Conservation (phyloP, 169 alveolate species). For the Neospora caninum region DNA sequence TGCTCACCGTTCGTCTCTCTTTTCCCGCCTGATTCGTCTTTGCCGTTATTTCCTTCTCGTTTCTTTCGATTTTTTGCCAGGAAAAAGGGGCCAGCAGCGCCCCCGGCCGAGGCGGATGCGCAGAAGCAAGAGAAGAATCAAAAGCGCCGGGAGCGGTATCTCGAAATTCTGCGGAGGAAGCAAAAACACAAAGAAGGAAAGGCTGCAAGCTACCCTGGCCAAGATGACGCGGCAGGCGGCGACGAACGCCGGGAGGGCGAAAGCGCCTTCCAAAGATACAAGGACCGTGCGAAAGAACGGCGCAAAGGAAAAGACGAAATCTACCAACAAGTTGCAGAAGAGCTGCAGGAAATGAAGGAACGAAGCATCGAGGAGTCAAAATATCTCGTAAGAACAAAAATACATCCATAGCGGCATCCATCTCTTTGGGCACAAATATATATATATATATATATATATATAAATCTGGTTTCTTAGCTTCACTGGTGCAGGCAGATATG, state of each 20-base stretch:
- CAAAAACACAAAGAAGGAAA: background rate
- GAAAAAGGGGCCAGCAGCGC: background rate
- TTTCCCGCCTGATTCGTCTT: background rate
- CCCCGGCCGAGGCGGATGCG: background rate
- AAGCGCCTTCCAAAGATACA: constrained; percentile 14
- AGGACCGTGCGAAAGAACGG: constrained; percentile 70
- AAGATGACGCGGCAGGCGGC: background rate
- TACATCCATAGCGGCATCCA: background rate
- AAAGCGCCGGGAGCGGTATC: constrained; percentile 29
- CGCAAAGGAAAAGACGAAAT: constrained; percentile 63
- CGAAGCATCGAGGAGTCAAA: constrained; percentile 73
- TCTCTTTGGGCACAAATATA: background rate
- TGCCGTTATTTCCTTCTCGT: background rate
- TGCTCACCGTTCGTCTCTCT: background rate
- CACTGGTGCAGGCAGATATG: background rate
- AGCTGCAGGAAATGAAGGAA: constrained; percentile 67
- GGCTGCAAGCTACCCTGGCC: background rate
- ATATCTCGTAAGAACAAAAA: constrained; percentile 56
- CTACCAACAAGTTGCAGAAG: constrained; percentile 71
- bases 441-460: background rate
- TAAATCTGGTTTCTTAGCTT: background rate
- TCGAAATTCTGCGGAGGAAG: constrained; percentile 16
- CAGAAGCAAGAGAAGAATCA: background rate
- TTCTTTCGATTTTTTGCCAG: background rate
- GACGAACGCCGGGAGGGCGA: background rate